These are phyloP conservation scores for Rhodotorula kratochvilovae DNA, from an alignment of 768 basidiomycete genomes.

Conservation along the genomic window DNA sequence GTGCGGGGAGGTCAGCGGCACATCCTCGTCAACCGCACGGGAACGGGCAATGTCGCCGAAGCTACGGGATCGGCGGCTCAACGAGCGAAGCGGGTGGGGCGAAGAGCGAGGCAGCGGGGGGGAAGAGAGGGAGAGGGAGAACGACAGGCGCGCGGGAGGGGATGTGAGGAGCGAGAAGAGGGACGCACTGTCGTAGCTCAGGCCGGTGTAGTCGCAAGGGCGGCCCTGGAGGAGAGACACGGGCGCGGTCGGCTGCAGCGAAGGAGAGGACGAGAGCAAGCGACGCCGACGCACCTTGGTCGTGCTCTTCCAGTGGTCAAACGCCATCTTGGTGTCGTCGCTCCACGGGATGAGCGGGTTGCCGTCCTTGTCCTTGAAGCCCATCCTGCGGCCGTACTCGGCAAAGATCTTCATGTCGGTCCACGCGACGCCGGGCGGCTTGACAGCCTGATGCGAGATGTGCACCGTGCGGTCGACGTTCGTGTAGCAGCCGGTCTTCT, in stretches of 20 bases:
- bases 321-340: constrained; percentile 24
- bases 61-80: too few species aligned
- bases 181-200: constrained; percentile 20
- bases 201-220: constrained; percentile 37
- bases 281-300: constrained; percentile 12
- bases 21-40: too few species aligned
- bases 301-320: constrained; percentile 35
- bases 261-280: background rate
- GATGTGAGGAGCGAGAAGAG: background rate
- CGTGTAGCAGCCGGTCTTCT: constrained; percentile 36
- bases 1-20: background rate
- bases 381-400: constrained; percentile 39
- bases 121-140: too few species aligned
- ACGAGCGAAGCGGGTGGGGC: too few species aligned
- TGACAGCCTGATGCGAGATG: constrained; percentile 37
- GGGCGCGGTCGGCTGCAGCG: background rate
- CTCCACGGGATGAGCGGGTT: constrained; percentile 25
- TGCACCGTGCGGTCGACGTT: constrained; percentile 41
- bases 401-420: constrained; percentile 39
- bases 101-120: too few species aligned
- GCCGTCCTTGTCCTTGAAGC: constrained; percentile 39
- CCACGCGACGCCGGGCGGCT: constrained; percentile 40
- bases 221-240: constrained; percentile 5
- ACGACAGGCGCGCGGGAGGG: too few species aligned
- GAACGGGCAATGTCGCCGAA: too few species aligned